Percentiles rank a stretch among this genome's conserved stretches.
phyloP scores from a whole-genome alignment of 306 rosid species.

The Canavalia gladiata region DNA sequence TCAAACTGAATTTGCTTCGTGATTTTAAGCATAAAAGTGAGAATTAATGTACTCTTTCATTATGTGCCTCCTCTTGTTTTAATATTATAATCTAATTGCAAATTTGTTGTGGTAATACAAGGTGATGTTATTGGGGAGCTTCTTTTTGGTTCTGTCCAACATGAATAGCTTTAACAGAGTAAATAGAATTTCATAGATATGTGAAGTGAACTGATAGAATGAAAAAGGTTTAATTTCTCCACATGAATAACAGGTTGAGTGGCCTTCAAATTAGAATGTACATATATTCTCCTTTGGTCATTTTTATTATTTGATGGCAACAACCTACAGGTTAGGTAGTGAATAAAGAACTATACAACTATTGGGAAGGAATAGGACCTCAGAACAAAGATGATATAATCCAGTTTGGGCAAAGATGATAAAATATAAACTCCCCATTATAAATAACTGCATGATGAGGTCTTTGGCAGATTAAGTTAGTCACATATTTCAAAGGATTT shows the following conservation, averaged over 20 bases:
- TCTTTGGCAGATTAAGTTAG: neutral
- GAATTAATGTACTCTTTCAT: slow-evolving; percentile 19
- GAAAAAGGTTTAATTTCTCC: neutral
- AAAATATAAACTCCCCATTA: slow-evolving; percentile 2
- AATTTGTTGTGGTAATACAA: neutral
- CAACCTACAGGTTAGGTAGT: neutral
- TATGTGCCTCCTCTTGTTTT: neutral
- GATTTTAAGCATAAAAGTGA: slow-evolving; percentile 16
- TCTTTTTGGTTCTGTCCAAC: neutral
- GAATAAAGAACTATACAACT: neutral
- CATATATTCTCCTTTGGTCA: neutral
- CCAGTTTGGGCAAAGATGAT: neutral
- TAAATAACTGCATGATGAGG: neutral
- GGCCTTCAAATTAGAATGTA: neutral
- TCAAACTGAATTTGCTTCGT: neutral
- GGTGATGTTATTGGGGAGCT: neutral
- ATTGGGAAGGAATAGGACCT: neutral
- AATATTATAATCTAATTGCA: neutral
- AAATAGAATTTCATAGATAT: neutral
- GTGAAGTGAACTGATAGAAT: neutral
- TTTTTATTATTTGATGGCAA: neutral
- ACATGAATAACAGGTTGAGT: neutral
- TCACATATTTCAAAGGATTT: slow-evolving; percentile 20
- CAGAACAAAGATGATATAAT: neutral
- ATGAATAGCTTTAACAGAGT: no score